Base-by-base conservation (phyloP, 1,139 yeast genomes). In the Zygosaccharomyces pseudobailii region DNA sequence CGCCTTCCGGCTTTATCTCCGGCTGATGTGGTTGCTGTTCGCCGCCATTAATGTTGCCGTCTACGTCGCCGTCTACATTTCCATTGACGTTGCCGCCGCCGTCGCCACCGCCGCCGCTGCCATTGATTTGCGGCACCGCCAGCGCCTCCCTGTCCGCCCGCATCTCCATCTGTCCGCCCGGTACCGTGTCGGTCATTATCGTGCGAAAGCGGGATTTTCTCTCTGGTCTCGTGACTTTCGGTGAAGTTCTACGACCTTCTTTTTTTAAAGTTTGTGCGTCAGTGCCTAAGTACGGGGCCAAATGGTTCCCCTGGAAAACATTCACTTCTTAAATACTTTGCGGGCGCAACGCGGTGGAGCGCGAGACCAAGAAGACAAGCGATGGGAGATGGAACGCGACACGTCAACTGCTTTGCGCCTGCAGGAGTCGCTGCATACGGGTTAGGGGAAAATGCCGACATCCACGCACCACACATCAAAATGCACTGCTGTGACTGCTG, bases 61-160 rank as follows among this genome's bases (percentile, higher is more conserved):
- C n/a, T n/a, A n/a, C n/a, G n/a, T n/a, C n/a, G 48, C 48, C 21
- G 48, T 44, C 9, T 45, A 49, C 28, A 45, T 40, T 24, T n/a
- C 54, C 49, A 33, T 47, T 39, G 21, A 43, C 45, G 46, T 53
- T 28, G 45, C 42, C 34, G 46, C 32, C 6, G 34, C 24, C 19
- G 17, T 39, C 37, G 39, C 32, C 34, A 33, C 46, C 38, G 40
- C 41, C 27, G 23, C 22, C 33, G 35, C 40, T 24, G 20, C 23
- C 40, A 22, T 28, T 8, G 40, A 13, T 6, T 2, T 24, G 27
- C 27, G 27, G 27, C 27, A 13, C 40, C 33, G 32, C 10, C 33
- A 37, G 27, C 40, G 23, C 41, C 34, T 25, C 34, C 24, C 19
- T 28, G 34, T 38, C 41, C 41, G 41, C 17, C 34, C 23, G 30